Evolutionary conservation across 208 protist genomes (phyloP), one percentile per base, ranked within the genome.

Genomic region (Trichomonas tenax): DNA sequence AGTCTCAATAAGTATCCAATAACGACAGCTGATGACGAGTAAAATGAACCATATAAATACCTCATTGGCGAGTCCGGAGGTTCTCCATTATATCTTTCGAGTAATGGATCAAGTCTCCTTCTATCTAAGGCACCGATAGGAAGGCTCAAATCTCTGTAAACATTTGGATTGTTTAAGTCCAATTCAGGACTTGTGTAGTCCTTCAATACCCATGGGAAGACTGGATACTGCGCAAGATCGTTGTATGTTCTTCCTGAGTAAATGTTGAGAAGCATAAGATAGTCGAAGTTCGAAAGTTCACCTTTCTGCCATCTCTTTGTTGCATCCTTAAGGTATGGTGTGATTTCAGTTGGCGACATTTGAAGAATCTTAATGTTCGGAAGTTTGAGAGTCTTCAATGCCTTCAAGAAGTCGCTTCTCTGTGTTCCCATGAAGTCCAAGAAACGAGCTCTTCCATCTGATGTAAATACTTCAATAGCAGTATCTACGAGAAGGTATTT

Each of bases 181-280:
- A 96, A 21, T 31, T 31, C 41, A n/a, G 38, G 26, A 14, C n/a
- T 45, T 10, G 36, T 46, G 34, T 96, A 96, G 26, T 96, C 49
- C 21, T 21, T 31, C 15, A 96, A 44, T 31, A 96, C 48, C 96
- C 96, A 99, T 31, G 99, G 99, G 96, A 99, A 99, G 11, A 99
- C 98, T 17, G 99, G 99, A 97, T 99, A 99, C 97, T 99, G 99
- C 14, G 98, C 98, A 36, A 99, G 96, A 98, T 99, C 99, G 97
- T 99, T 99, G 96, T 99, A 97, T 0, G 98, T 98, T 46, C 99
- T 97, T 10, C 99, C 99, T 34, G 98, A 98, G 46, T 99, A 97
- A 4, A 98, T 98, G 97, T 99, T 99, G 44, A 99, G 97, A 10
- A 34, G 8, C 96, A 96, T 96, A 0, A 96, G 45, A 21, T 96